These are phyloP conservation scores for Penicillium herquei DNA, from an alignment of 495 filamentous ascomycete genomes.

Conservation along the genomic window DNA sequence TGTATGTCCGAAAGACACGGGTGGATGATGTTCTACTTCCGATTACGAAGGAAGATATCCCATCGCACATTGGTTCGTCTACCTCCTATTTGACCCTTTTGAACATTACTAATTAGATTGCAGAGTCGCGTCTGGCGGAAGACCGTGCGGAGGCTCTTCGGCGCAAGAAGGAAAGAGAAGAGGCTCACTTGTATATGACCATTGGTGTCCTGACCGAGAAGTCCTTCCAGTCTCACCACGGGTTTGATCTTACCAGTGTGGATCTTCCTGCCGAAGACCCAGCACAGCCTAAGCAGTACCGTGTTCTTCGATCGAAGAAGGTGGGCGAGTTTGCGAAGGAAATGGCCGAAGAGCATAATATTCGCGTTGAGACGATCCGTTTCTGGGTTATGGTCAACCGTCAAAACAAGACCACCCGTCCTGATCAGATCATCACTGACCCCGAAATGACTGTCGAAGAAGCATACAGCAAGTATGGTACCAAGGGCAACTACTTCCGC, in stretches of 20 bases:
- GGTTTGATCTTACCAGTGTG: slow-evolving; percentile 78
- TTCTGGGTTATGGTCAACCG: slow-evolving; percentile 98
- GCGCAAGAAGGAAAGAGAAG: slow-evolving; percentile 80
- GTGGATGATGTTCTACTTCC: slow-evolving; percentile 76
- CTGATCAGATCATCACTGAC: slow-evolving; percentile 80
- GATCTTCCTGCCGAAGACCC: slow-evolving; percentile 66
- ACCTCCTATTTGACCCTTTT: neutral
- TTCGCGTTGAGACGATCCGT: slow-evolving; percentile 61
- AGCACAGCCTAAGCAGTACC: slow-evolving; percentile 57
- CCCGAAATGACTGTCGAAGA: slow-evolving; percentile 80
- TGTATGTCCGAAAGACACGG: slow-evolving; percentile 87
- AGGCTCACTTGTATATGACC: slow-evolving; percentile 86
- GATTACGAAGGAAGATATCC: slow-evolving; percentile 72
- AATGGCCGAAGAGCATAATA: slow-evolving; percentile 65
- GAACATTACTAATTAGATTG: neutral
- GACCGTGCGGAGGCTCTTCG: slow-evolving; percentile 74
- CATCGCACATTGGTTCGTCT: slow-evolving; percentile 72
- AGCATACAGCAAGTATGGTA: slow-evolving; percentile 64
- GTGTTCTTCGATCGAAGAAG: slow-evolving; percentile 67
- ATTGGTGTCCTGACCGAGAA: slow-evolving; percentile 76
- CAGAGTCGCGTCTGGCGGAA: slow-evolving; percentile 71
- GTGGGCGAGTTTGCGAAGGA: slow-evolving; percentile 68
- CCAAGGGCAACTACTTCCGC: slow-evolving; percentile 70
- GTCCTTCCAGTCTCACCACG: slow-evolving; percentile 75
- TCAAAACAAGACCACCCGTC: slow-evolving; percentile 93